Conservation (phyloP, 345 rosid species). For the Corchorus olitorius region DNA sequence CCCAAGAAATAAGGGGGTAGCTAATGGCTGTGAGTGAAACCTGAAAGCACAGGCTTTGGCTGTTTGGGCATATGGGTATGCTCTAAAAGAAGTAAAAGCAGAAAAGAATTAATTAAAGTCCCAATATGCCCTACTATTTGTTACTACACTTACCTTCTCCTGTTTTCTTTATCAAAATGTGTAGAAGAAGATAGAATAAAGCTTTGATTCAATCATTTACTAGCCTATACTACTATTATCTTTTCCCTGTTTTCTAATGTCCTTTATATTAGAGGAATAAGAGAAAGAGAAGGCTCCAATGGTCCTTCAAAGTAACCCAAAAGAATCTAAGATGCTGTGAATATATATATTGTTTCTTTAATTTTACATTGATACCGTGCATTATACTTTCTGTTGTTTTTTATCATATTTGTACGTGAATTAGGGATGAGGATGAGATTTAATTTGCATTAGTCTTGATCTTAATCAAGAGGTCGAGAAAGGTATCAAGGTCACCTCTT, state of each 20-base stretch:
- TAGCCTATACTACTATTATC: not conserved
- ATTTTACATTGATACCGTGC: not conserved
- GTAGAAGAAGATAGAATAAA: slow-evolving; percentile 27
- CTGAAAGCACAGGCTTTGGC: slow-evolving; percentile 21
- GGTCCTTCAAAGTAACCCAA: not conserved
- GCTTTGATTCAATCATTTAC: slow-evolving; percentile 16
- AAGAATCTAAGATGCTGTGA: not conserved
- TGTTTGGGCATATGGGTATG: not conserved
- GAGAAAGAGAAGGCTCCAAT: not conserved
- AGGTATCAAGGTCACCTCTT: no score
- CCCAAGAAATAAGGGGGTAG: slow-evolving; percentile 10
- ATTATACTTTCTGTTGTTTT: not conserved
- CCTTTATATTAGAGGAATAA: not conserved
- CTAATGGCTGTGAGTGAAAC: not conserved
- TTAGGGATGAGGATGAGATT: no score
- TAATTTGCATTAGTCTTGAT: no score
- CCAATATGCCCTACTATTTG: not conserved
- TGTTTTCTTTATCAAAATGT: slow-evolving; percentile 21
- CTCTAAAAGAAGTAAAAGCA: slow-evolving; percentile 19
- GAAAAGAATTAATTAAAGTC: not conserved
- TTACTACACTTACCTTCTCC: not conserved
- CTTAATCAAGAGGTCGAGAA: no score
- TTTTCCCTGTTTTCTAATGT: not conserved
- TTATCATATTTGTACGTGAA: no score
- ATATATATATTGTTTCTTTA: not conserved